A percentile compares a stretch with the other conserved stretches of the same genome.
These are phyloP conservation scores for Globisporangium polare DNA, from an alignment of 352 stramenopile species.

Conservation along the genomic window DNA sequence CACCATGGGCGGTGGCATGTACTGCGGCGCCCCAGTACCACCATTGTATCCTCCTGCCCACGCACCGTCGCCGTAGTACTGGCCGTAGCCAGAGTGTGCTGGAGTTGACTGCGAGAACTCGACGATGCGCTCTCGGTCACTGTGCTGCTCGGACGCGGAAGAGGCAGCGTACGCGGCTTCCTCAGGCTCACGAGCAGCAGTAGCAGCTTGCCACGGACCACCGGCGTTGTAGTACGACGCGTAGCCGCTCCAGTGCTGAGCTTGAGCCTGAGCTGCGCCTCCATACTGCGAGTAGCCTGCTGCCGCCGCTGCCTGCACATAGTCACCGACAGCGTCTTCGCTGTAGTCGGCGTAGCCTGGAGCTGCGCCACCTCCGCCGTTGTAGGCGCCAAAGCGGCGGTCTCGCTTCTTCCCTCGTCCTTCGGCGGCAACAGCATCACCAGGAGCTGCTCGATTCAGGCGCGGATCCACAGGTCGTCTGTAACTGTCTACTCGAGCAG, in stretches of 20 bases:
- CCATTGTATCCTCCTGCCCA: conserved; percentile 7
- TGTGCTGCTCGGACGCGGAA: not conserved
- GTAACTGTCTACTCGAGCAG: not conserved
- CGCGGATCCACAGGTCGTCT: conserved; percentile 25
- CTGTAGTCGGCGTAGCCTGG: conserved; percentile 19
- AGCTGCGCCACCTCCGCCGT: not conserved
- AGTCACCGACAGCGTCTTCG: conserved; percentile 6
- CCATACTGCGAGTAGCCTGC: conserved; percentile 21
- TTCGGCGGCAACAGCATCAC: not conserved
- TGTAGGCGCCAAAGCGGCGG: not conserved
- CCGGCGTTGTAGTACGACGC: conserved; percentile 7
- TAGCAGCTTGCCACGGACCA: not conserved
- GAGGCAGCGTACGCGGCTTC: not conserved
- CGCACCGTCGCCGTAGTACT: conserved; percentile 4
- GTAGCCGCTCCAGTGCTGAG: conserved; percentile 22
- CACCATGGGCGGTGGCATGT: not conserved
- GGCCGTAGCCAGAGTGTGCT: not conserved
- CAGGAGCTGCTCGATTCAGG: conserved; percentile 21
- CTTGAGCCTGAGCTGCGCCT: conserved; percentile 3
- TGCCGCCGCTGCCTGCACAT: conserved; percentile 25
- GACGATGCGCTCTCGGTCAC: conserved; percentile 15
- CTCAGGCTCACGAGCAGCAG: not conserved
- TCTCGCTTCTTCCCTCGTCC: conserved; percentile 14
- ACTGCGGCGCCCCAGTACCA: not conserved
- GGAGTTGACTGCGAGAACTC: conserved; percentile 12